Base-by-base conservation (phyloP, 257 asterid species). In the Solanum chmielewskii region DNA sequence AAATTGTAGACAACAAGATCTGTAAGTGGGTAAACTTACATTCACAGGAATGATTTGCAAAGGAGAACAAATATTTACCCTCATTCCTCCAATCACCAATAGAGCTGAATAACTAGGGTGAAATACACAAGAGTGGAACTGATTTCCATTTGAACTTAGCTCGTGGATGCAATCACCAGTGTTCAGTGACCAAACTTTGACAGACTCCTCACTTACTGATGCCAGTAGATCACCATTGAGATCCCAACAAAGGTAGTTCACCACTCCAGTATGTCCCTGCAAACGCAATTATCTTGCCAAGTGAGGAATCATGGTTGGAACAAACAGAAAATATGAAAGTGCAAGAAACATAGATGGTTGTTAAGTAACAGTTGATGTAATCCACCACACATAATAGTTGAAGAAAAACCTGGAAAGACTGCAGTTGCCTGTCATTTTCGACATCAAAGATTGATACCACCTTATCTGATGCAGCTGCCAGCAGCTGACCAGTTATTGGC, bases 221-320 rank as follows among this genome's bases (percentile, higher is more conserved):
- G 99, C 99, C 93, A 97, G 89, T 42, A 90, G 94, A 66, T 94
- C 98, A 8, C 99, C 99, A 60, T 81, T 94, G 41, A 91, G 94
- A 93, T 96, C 98, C 99, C 99, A 97, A 92, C 99, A 94, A n/a
- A 97, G 91, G 92, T 93, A 96, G 93, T 94, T 96, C 66, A 96
- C 98, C 78, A 91, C 94, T 49, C 93, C 92, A 82, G 96, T 86
- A 88, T 97, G 98, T 66, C 96, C 98, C 99, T 95, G 87, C 45
- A 41, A 87, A 84, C 88, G 90, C 92, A 86, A 15, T 45, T 20
- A 49, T 52, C 35, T 49, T 2, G 45, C 42, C 4, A 81, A 18
- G 45, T 31, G 45, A 49, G 45, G 27, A 31, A 31, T 5, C 11
- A 88, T 18, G 66, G 66, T 60, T 45, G 41, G 84, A 81, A 80